Evolutionary conservation across 2,329 filamentous ascomycete genomes (phyloP).

Genomic region (Blastomyces emzantsi): DNA sequence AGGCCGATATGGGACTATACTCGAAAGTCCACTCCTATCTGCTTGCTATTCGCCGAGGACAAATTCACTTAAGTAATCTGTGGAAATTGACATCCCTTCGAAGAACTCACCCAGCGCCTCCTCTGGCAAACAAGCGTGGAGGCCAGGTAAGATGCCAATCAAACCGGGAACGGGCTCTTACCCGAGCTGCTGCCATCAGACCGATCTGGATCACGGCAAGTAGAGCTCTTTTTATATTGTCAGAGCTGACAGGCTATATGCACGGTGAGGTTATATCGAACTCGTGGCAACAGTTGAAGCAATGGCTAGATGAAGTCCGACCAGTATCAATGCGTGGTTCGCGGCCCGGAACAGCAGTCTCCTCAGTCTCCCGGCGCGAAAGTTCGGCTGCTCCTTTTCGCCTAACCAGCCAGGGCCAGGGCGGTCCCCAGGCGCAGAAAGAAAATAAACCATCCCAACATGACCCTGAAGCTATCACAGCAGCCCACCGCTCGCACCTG

Average conservation of each 20-base stretch:
- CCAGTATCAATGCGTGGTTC: conserved; percentile 24
- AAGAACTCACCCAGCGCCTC: conserved; percentile 65
- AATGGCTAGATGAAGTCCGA: conserved; percentile 54
- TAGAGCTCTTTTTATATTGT: conserved; percentile 79
- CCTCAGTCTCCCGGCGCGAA: conserved; percentile 18
- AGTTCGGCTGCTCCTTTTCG: neutral
- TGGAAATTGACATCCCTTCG: conserved; percentile 79
- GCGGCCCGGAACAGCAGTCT: conserved; percentile 30
- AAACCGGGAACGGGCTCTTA: conserved; percentile 55
- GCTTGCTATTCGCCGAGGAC: conserved; percentile 72
- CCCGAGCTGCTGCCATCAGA: conserved; percentile 59
- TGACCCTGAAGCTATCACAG: conserved; percentile 76
- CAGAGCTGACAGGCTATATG: conserved; percentile 78
- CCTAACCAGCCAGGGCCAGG: conserved; percentile 16
- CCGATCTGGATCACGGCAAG: conserved; percentile 85
- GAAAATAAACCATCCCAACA: conserved; percentile 39
- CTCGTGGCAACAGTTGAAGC: conserved; percentile 69
- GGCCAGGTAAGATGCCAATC: conserved; percentile 53
- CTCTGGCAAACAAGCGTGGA: conserved; percentile 51
- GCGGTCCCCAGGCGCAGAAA: conserved; percentile 11
- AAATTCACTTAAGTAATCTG: conserved; percentile 71
- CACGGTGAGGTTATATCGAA: conserved; percentile 80
- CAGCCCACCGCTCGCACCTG: conserved; percentile 71
- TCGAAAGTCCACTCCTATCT: conserved; percentile 82
- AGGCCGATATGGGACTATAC: conserved; percentile 68